Percentiles rank a stretch among this genome's conserved stretches.
These are phyloP conservation scores for Coelastrella sp. DNA, from an alignment of 139 green algal species.

Conservation along the genomic window DNA sequence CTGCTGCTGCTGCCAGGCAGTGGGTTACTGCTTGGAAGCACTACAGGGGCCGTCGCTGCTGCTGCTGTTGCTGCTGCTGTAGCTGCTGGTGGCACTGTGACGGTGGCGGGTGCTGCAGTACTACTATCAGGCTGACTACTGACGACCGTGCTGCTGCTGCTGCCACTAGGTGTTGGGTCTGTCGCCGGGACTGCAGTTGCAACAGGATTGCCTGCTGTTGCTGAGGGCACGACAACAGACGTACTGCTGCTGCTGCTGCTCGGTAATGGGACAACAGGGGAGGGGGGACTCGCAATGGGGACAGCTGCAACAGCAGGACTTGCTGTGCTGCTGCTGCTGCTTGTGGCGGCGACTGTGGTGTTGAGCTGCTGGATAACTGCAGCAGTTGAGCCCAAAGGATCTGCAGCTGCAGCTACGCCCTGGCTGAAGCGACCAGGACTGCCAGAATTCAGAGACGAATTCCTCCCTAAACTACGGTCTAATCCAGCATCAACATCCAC, in stretches of 20 bases:
- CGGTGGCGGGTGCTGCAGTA: neutral
- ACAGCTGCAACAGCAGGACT: no score
- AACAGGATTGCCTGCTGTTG: neutral
- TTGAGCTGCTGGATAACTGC: no score
- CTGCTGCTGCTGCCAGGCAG: neutral
- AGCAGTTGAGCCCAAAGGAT: no score
- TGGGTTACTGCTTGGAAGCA: neutral
- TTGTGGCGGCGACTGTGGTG: neutral
- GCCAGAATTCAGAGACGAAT: neutral
- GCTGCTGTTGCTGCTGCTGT: neutral
- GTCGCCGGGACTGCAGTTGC: neutral
- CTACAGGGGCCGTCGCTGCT: neutral
- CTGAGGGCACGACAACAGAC: no score
- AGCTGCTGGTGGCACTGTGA: neutral
- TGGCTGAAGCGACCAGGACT: neutral
- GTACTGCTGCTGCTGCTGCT: neutral
- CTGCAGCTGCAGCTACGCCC: neutral
- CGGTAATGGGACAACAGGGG: no score
- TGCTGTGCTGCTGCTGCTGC: neutral
- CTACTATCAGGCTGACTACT: neutral
- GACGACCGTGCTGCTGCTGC: slow-evolving; percentile 15
- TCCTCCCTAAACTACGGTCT: no score
- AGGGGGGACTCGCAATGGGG: no score
- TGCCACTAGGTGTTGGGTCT: neutral
- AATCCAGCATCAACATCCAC: neutral